A percentile compares a stretch with the other conserved stretches of the same genome.
Evolutionary conservation across 2,329 filamentous ascomycete species (phyloP).

Genomic region (Thielaviopsis punctulata): DNA sequence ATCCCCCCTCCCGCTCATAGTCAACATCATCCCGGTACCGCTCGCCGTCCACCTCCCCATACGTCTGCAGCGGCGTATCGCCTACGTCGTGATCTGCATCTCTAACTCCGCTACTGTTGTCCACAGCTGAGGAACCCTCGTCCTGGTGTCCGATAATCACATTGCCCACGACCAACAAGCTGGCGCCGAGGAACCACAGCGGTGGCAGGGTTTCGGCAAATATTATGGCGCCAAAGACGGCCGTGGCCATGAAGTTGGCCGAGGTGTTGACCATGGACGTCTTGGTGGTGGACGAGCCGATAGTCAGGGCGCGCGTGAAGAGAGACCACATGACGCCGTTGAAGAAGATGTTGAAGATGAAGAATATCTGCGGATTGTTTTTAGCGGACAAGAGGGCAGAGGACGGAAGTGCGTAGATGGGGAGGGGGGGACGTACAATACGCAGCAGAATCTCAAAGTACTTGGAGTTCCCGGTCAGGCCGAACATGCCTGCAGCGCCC

Average conservation of each 20-base stretch:
- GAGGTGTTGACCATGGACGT: constrained; percentile 72
- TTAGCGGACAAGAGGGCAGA: neutral
- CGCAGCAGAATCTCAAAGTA: constrained; percentile 32
- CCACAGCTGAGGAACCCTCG: constrained; percentile 21
- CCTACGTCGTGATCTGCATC: constrained; percentile 4
- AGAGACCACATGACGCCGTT: constrained; percentile 74
- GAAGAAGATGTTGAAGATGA: constrained; percentile 55
- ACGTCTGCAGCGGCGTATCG: constrained; percentile 13
- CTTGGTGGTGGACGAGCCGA: constrained; percentile 58
- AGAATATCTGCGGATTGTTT: constrained; percentile 42
- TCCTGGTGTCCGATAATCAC: constrained; percentile 61
- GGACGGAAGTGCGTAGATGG: neutral
- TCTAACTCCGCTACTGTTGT: constrained; percentile 13
- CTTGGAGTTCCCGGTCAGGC: constrained; percentile 24
- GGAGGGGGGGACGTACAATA: constrained; percentile 23
- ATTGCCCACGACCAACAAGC: constrained; percentile 55
- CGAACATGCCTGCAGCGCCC: constrained; percentile 26
- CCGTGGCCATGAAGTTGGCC: constrained; percentile 65
- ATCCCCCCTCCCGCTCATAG: too few species aligned
- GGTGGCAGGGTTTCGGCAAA: constrained; percentile 56
- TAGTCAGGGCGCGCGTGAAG: constrained; percentile 62
- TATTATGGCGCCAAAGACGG: constrained; percentile 49
- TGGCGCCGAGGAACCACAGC: constrained; percentile 61
- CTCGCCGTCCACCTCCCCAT: constrained; percentile 20
- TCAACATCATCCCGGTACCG: constrained; percentile 3